Conservation (phyloP, 2,329 filamentous ascomycete species). For the Mariannaea sp. region DNA sequence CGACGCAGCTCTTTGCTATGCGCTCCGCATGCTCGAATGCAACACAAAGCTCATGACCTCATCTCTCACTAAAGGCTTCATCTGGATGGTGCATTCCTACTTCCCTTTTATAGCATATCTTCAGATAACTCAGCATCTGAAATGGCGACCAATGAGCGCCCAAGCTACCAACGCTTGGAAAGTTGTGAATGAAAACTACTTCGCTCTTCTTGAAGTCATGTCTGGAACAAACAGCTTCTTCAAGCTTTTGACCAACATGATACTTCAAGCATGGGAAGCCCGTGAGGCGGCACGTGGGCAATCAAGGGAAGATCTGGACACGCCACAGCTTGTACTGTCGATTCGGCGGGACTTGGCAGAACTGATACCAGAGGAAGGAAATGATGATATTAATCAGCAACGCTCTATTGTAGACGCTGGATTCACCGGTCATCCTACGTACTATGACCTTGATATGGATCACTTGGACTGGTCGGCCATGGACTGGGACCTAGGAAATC, state of each 20-base stretch:
- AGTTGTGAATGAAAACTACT: constrained; percentile 40
- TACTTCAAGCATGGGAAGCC: background rate
- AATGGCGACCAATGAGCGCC: constrained; percentile 25
- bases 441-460: no score
- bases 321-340: background rate
- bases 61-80: constrained; percentile 40
- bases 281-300: background rate
- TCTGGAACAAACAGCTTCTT: background rate
- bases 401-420: background rate
- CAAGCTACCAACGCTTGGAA: constrained; percentile 41
- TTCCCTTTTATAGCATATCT: constrained; percentile 51
- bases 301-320: background rate
- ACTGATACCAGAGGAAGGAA: background rate
- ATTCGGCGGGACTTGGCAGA: background rate
- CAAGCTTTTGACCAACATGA: background rate
- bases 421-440: background rate
- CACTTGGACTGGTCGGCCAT: no score
- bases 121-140: constrained; percentile 45
- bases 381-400: background rate
- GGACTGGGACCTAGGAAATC: no score
- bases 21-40: constrained; percentile 44
- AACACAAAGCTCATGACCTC: constrained; percentile 44
- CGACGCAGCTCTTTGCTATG: constrained; percentile 39
- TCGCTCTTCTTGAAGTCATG: constrained; percentile 10
- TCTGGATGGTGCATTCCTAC: constrained; percentile 45